These are phyloP conservation scores for Vitis rupestris DNA, from an alignment of 164 flowering plant genomes.

Conservation along the genomic window DNA sequence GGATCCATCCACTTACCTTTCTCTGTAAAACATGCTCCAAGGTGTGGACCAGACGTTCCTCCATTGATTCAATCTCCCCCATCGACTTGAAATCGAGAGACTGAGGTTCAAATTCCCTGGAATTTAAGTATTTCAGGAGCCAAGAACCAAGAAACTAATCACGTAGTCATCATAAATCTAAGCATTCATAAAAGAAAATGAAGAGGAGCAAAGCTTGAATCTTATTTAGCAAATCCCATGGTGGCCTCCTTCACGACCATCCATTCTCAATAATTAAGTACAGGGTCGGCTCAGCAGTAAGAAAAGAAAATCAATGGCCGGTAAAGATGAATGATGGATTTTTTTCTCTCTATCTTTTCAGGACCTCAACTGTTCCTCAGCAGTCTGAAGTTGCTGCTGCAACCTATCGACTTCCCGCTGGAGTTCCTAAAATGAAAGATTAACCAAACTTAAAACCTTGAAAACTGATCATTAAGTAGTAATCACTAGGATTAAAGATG, in stretches of 20 bases:
- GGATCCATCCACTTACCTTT: constrained; percentile 29
- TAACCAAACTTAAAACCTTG: background rate
- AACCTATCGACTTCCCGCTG: constrained; percentile 34
- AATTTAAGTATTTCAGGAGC: background rate
- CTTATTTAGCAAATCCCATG: too few relatives aligned
- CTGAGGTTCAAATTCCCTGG: constrained; percentile 52
- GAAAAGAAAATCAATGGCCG: background rate
- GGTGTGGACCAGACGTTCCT: constrained; percentile 39
- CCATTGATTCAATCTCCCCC: constrained; percentile 47
- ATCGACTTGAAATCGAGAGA: constrained; percentile 37
- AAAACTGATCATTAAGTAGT: background rate
- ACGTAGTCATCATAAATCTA: too few relatives aligned
- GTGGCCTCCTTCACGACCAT: too few relatives aligned
- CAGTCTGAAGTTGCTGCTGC: constrained; percentile 36
- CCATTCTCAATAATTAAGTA: too few relatives aligned
- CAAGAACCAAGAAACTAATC: too few relatives aligned
- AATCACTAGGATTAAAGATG: too few relatives aligned
- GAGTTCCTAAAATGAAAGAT: constrained; percentile 20
- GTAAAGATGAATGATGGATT: too few relatives aligned
- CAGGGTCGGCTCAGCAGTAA: too few relatives aligned
- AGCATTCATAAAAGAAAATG: too few relatives aligned
- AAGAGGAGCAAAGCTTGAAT: too few relatives aligned
- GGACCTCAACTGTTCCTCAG: constrained; percentile 39
- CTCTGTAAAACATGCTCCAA: constrained; percentile 42
- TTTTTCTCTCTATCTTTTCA: background rate